Evolutionary conservation across 106 monocot genomes (phyloP), one percentile per base, ranked within the genome.

Genomic region (Gastrodia elata): DNA sequence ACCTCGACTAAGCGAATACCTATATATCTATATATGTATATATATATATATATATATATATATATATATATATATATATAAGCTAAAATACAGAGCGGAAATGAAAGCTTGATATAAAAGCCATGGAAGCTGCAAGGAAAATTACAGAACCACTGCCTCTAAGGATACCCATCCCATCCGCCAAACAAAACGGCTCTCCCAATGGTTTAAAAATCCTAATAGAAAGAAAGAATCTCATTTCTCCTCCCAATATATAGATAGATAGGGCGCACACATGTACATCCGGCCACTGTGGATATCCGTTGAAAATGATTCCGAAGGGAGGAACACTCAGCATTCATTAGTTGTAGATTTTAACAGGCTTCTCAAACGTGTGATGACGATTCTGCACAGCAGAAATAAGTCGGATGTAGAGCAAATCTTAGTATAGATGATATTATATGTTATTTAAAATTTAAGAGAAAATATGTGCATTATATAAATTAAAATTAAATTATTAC

Each of bases 261-360:
- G 7, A 52, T 5, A 5, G 52, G 52, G 52, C 20, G 42, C 42
- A 9, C 42, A 8, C 42, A 14, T 11, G 42, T 8, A 42, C 42
- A 6, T 40, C 8, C 8, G 40, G 8, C 42, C 8, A 42, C n/a
- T n/a, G n/a, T n/a, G n/a, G n/a, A 42, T 42, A 42, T 6, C 42
- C 42, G 14, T 2, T 8, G 2, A 42, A n/a, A 22, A 52, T 22
- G 52, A 52, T 52, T 7, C 52, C 6, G 61, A 15, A 30, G 64
- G 9, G 32, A 32, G 9, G 32, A 36, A 67, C 13, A 2, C 6
- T 34, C 16, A 0, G 35, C 6, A n/a, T 67, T 67, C 6, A 0
- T 67, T 86, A 91, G 78, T 91, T 91, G 81, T 88, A 91, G 52
- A 91, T 88, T 82, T 78, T 87, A 72, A 91, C 82, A 58, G 88